Percentiles rank a stretch among this genome's conserved stretches.
These are phyloP conservation scores for Gelatoporia subvermispora DNA, from an alignment of 768 basidiomycete species.

Conservation along the genomic window DNA sequence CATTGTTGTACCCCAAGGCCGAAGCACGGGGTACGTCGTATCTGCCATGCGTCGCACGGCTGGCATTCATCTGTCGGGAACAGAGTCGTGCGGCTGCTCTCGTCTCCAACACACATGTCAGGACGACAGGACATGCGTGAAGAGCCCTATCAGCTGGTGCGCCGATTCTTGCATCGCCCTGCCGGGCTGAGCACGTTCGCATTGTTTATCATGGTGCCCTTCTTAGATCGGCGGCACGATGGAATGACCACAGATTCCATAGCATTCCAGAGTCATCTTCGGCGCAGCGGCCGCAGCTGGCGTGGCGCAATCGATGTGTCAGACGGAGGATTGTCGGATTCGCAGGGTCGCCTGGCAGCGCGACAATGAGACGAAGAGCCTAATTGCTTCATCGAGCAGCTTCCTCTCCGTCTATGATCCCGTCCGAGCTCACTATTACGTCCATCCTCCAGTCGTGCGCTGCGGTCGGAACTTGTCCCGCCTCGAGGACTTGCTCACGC, in stretches of 20 bases:
- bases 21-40: slow-evolving; percentile 35
- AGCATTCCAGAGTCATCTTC: not conserved
- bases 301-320: not conserved
- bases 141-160: slow-evolving; percentile 25
- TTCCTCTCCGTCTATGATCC: slow-evolving; percentile 19
- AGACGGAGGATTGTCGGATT: slow-evolving; percentile 8
- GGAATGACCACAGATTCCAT: slow-evolving; percentile 4
- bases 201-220: slow-evolving; percentile 6
- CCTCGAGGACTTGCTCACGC: slow-evolving; percentile 55
- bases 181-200: not conserved
- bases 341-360: not conserved
- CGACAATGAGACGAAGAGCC: not conserved
- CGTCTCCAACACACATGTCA: slow-evolving; percentile 27
- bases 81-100: slow-evolving; percentile 37
- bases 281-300: not conserved
- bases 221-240: slow-evolving; percentile 16
- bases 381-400: not conserved
- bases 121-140: slow-evolving; percentile 13
- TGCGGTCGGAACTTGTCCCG: slow-evolving; percentile 46
- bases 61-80: slow-evolving; percentile 12
- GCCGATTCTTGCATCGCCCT: slow-evolving; percentile 1
- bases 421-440: slow-evolving; percentile 48
- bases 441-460: slow-evolving; percentile 64
- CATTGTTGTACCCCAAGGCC: slow-evolving; percentile 35
- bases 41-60: slow-evolving; percentile 3